Evolutionary conservation across 805 yeast species (phyloP).

Genomic region (Lachancea dasiensis): DNA sequence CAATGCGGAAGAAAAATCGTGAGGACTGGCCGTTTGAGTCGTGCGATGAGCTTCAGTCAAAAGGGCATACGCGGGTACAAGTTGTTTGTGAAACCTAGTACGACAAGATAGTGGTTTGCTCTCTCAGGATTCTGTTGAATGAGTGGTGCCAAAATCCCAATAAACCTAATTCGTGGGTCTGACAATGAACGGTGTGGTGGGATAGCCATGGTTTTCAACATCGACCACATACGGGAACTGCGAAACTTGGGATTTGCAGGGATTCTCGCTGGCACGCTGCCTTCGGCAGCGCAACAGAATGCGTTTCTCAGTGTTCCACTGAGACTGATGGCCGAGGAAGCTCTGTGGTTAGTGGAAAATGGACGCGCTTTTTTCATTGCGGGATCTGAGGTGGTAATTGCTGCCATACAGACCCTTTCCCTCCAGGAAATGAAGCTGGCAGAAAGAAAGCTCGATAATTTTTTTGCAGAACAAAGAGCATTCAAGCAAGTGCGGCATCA

Average conservation of each 20-base stretch:
- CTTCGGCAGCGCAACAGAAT: slow-evolving; percentile 91
- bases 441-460: slow-evolving; percentile 7
- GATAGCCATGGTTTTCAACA: slow-evolving; percentile 52
- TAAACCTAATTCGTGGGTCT: too few species aligned
- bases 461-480: slow-evolving; percentile 19
- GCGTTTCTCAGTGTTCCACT: slow-evolving; percentile 81
- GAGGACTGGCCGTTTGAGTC: too few species aligned
- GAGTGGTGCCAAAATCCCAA: neutral
- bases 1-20: too few species aligned
- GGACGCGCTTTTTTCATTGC: slow-evolving; percentile 32
- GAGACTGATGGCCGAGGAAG: slow-evolving; percentile 67
- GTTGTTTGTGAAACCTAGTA: too few species aligned
- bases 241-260: slow-evolving; percentile 69
- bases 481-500: slow-evolving; percentile 20
- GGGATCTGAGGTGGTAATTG: slow-evolving; percentile 3
- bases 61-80: too few species aligned
- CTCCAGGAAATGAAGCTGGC: slow-evolving; percentile 3
- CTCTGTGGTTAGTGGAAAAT: slow-evolving; percentile 50
- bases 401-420: slow-evolving; percentile 5
- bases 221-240: slow-evolving; percentile 46
- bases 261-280: slow-evolving; percentile 72
- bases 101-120: too few species aligned
- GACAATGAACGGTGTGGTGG: slow-evolving; percentile 14
- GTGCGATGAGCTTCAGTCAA: too few species aligned
- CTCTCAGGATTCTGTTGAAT: too few species aligned